phyloP scores from a whole-genome alignment of 306 rosid genomes.

The Myrica gale region DNA sequence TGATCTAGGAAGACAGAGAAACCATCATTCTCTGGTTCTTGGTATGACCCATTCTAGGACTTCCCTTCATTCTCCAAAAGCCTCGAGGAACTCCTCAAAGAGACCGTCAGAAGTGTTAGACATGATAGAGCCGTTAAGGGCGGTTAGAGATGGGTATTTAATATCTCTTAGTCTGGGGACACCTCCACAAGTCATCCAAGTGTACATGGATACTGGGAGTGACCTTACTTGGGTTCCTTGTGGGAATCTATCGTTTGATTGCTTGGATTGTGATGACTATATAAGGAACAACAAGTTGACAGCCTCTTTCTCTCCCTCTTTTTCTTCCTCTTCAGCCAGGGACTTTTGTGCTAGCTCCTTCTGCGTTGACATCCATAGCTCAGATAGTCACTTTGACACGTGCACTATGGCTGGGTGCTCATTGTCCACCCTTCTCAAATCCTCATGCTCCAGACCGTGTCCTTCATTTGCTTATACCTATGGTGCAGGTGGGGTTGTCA shows the following conservation, averaged over 20 bases:
- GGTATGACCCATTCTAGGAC: constrained; percentile 39
- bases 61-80: constrained; percentile 31
- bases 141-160: constrained; percentile 51
- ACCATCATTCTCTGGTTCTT: constrained; percentile 29
- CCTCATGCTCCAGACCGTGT: constrained; percentile 49
- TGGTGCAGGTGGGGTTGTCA: constrained; percentile 43
- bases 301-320: constrained; percentile 39
- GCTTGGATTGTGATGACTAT: constrained; percentile 45
- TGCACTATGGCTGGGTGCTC: constrained; percentile 56
- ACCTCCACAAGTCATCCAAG: constrained; percentile 52
- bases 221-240: constrained; percentile 67
- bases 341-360: constrained; percentile 45
- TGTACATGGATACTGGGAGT: constrained; percentile 58
- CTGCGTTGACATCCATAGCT: constrained; percentile 49
- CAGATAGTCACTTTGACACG: constrained; percentile 41
- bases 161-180: constrained; percentile 45
- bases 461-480: constrained; percentile 57
- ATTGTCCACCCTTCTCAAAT: constrained; percentile 32
- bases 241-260: constrained; percentile 46
- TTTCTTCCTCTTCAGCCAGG: constrained; percentile 43
- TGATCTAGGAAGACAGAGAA: constrained; percentile 17
- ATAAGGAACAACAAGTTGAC: constrained; percentile 27
- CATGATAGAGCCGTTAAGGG: constrained; percentile 46
- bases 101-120: constrained; percentile 21
- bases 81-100: constrained; percentile 13